Evolutionary conservation across 225 moss, liverwort and hornwort species (phyloP).

Genomic region (Antitrichia curtipendula): DNA sequence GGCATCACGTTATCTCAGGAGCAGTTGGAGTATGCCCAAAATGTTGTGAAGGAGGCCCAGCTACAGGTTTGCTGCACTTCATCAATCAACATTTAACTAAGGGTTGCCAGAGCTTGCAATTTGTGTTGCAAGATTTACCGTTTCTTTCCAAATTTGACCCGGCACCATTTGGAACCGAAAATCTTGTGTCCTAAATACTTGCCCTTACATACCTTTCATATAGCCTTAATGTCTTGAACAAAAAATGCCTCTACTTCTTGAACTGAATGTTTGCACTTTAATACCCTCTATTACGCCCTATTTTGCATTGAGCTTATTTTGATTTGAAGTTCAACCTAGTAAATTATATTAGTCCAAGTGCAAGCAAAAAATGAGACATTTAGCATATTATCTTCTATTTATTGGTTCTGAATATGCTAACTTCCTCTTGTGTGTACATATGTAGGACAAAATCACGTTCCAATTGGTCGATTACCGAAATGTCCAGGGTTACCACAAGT

Average conservation of each 20-base stretch:
- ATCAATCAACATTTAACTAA: not conserved
- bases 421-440: not conserved
- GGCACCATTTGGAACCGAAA: not conserved
- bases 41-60: constrained; percentile 27
- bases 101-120: not conserved
- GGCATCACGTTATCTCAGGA: constrained; percentile 75
- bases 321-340: not conserved
- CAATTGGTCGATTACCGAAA: constrained; percentile 67
- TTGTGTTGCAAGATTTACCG: not conserved
- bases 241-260: not conserved
- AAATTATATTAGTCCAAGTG: not conserved
- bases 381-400: not conserved
- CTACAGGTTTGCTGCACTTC: constrained; percentile 9
- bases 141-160: not conserved
- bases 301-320: not conserved
- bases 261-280: not conserved
- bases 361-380: not conserved
- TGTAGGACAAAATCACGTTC: constrained; percentile 56
- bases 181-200: no score
- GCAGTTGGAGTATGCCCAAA: constrained; percentile 54
- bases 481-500: constrained; percentile 48
- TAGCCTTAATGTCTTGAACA: not conserved
- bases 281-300: no score
- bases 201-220: not conserved
- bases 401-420: not conserved